Evolutionary conservation across 495 filamentous ascomycete species (phyloP).

Genomic region (Ramalina intermedia): DNA sequence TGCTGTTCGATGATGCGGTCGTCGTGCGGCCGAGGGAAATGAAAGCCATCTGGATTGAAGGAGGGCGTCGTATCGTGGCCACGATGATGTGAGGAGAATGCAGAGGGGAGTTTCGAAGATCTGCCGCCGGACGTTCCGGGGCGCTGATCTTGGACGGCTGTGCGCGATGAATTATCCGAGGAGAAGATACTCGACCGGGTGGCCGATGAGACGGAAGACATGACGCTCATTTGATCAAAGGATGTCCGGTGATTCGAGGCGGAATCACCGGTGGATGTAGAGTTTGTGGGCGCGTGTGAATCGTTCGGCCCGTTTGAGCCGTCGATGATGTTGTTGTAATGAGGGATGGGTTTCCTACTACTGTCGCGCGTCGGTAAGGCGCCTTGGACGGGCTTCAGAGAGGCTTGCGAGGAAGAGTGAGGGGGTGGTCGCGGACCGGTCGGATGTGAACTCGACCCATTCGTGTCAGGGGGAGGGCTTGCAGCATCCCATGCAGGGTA

Average conservation of each 20-base stretch:
- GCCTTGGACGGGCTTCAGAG: constrained; percentile 42
- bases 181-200: constrained; percentile 51
- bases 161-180: constrained; percentile 47
- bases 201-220: constrained; percentile 44
- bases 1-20: constrained; percentile 81
- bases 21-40: constrained; percentile 60
- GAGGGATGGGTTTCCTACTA: constrained; percentile 57
- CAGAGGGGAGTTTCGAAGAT: constrained; percentile 11
- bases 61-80: constrained; percentile 34
- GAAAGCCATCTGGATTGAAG: constrained; percentile 41
- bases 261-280: constrained; percentile 51
- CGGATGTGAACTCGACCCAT: constrained; percentile 37
- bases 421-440: constrained; percentile 59
- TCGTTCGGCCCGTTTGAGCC: constrained; percentile 16
- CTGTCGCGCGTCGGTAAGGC: constrained; percentile 42
- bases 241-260: constrained; percentile 57
- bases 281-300: constrained; percentile 45
- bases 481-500: constrained; percentile 61
- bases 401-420: constrained; percentile 39
- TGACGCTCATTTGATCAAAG: constrained; percentile 52
- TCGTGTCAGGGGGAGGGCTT: constrained; percentile 11
- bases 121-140: constrained; percentile 12
- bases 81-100: constrained; percentile 25
- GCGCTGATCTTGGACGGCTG: constrained; percentile 25
- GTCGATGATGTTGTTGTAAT: constrained; percentile 26